phyloP scores from a whole-genome alignment of 805 yeast genomes.

The Cyberlindnera mississippiensis region DNA sequence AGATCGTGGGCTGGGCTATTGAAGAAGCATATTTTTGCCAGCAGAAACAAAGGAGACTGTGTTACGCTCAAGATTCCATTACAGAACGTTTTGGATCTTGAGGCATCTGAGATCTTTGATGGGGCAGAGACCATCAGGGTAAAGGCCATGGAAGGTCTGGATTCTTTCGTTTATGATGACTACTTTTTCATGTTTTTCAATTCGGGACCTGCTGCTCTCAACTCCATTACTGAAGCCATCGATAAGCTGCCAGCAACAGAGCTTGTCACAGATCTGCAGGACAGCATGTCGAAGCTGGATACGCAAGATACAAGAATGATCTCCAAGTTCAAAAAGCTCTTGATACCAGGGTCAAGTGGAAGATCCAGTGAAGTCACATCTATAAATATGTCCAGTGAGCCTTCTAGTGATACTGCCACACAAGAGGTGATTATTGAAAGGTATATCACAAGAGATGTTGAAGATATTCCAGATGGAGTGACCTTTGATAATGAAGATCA shows the following conservation, averaged over 20 bases:
- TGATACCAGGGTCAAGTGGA: not conserved
- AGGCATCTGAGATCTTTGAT: slow-evolving; percentile 52
- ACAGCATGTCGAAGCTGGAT: slow-evolving; percentile 9
- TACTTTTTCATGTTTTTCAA: slow-evolving; percentile 66
- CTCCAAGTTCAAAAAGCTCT: slow-evolving; percentile 2
- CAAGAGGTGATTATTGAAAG: slow-evolving; percentile 20
- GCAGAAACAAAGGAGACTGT: slow-evolving; percentile 64
- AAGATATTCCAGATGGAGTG: slow-evolving; percentile 12
- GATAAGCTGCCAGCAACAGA: slow-evolving; percentile 4
- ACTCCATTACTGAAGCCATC: slow-evolving; percentile 38
- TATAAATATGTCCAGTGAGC: no score
- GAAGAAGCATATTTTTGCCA: slow-evolving; percentile 73
- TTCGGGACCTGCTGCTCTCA: slow-evolving; percentile 41
- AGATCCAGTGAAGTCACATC: no score
- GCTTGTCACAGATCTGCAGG: slow-evolving; percentile 1
- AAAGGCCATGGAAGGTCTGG: slow-evolving; percentile 54
- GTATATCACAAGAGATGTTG: slow-evolving; percentile 16
- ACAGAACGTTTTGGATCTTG: slow-evolving; percentile 58
- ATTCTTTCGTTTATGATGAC: slow-evolving; percentile 58
- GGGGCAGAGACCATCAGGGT: slow-evolving; percentile 53
- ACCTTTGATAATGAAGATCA: not conserved
- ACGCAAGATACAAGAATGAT: not conserved
- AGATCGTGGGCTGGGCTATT: slow-evolving; percentile 74
- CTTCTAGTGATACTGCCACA: no score
- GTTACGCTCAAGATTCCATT: slow-evolving; percentile 78